Base-by-base conservation (phyloP, 148 eudicot species). In the Chenopodium album region DNA sequence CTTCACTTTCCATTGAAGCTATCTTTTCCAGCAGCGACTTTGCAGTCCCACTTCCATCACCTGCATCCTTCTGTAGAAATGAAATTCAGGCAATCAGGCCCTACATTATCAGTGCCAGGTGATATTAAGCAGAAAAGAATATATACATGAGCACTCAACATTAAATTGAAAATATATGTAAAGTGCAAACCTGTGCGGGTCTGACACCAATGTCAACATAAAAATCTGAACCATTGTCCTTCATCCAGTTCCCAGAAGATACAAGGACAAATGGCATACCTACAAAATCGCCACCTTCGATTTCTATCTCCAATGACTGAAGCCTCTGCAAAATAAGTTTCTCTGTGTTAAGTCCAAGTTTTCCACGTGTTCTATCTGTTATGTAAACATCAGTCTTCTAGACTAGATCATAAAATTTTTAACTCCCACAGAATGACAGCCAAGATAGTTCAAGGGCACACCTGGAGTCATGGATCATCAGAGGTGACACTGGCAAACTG, bases 211-310 rank as follows among this genome's bases (percentile, higher is more conserved):
- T 88, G 72, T 91, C 92, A 59, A 91, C 87, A 89, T 86, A 94
- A 72, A 96, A 96, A 89, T 96, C 99, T 75, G 98, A 92, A 65
- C 93, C 91, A 4, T 84, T 84, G 80, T 94, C 87, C 89, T 96
- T 96, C 31, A 96, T 87, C 99, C 99, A 96, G 72, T 90, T 92
- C 56, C 89, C 92, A 80, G 83, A 89, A 78, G 97, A 92, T 77
- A 92, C 73, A 82, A 94, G 90, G 85, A 96, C 98, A 91, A 96
- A 96, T 41, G 99, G 97, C 90, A 96, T 96, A 56, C 99, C 98
- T 26, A 86, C 86, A 84, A 85, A 95, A 70, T 81, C 83, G 56
- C 85, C 91, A 37, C 92, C 98, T 79, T 88, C 91, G 82, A 94
- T 76, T 86, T 87, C 89, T 82, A 96, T 85, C 86, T 91, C 93